Percentiles rank a stretch among this genome's conserved stretches.
Conservation (phyloP, 2,329 filamentous ascomycete species). For the Paraconiothyrium brasiliense region DNA sequence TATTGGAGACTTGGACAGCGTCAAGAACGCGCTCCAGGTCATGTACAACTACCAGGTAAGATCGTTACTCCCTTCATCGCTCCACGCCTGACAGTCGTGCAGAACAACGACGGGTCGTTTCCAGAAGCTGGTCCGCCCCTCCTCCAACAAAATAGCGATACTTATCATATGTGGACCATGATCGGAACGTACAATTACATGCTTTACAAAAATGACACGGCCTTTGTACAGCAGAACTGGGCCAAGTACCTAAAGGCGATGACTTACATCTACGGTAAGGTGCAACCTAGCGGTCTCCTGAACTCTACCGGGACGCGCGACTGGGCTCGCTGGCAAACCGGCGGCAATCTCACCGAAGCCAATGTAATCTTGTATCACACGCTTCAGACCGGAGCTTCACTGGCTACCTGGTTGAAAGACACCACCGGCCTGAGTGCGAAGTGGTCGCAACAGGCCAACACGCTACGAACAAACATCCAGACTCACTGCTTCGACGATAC, state of each 20-base stretch:
- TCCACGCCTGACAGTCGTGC: background rate
- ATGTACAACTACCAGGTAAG: conserved; percentile 55
- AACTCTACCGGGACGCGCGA: conserved; percentile 61
- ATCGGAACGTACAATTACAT: conserved; percentile 68
- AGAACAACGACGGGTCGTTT: conserved; percentile 48
- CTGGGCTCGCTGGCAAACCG: conserved; percentile 62
- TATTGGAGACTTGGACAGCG: conserved; percentile 56
- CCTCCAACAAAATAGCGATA: conserved; percentile 45
- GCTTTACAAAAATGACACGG: conserved; percentile 63
- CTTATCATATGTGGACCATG: conserved; percentile 62
- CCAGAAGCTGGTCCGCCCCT: conserved; percentile 54
- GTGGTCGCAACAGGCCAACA: conserved; percentile 29
- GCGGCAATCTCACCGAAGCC: conserved; percentile 61
- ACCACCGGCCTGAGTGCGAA: conserved; percentile 31
- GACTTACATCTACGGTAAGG: conserved; percentile 55
- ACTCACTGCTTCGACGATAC: conserved; percentile 34
- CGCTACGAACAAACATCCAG: conserved; percentile 38
- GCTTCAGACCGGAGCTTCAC: conserved; percentile 35
- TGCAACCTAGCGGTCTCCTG: conserved; percentile 53
- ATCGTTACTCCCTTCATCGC: too few relatives aligned
- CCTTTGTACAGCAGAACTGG: conserved; percentile 61
- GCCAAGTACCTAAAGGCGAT: conserved; percentile 59
- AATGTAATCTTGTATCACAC: conserved; percentile 63
- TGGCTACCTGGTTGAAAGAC: conserved; percentile 39
- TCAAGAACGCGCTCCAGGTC: conserved; percentile 58